Conservation (phyloP, 2,329 filamentous ascomycete species). For the Fusarium sp. region DNA sequence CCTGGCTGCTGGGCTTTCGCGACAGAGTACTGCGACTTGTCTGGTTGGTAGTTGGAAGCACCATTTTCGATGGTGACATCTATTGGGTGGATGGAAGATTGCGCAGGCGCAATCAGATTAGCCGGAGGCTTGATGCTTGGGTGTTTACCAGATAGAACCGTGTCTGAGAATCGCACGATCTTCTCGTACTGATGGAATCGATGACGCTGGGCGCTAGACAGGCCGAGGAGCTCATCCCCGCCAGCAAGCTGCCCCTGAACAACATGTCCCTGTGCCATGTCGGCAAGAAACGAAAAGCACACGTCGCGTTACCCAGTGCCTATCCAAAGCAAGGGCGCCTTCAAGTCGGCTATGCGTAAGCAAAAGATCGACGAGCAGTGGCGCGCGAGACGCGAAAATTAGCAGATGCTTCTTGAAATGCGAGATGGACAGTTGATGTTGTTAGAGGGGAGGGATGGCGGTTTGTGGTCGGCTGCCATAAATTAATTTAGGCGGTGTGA, state of each 20-base stretch:
- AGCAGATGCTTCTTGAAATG: constrained; percentile 19
- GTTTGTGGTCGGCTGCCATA: not conserved
- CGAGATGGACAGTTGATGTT: constrained; percentile 17
- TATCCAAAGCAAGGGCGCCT: constrained; percentile 22
- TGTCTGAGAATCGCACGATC: constrained; percentile 81
- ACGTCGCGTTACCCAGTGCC: constrained; percentile 35
- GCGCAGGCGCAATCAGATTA: constrained; percentile 46
- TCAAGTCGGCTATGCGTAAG: constrained; percentile 15
- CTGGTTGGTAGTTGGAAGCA: constrained; percentile 24
- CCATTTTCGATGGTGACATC: constrained; percentile 35
- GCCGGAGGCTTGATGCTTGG: constrained; percentile 65
- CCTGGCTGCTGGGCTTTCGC: constrained; percentile 48
- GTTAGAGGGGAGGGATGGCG: constrained; percentile 9
- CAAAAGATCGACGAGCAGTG: constrained; percentile 21
- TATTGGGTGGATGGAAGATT: constrained; percentile 34
- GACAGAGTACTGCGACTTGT: constrained; percentile 49
- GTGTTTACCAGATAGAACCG: constrained; percentile 79
- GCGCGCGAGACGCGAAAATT: constrained; percentile 21
- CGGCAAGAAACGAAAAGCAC: constrained; percentile 33
- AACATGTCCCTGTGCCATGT: constrained; percentile 43
- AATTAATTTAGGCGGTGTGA: constrained; percentile 46
- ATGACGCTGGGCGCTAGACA: constrained; percentile 58
- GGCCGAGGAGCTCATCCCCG: constrained; percentile 39
- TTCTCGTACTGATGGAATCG: constrained; percentile 76
- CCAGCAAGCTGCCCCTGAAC: constrained; percentile 26